phyloP scores from a whole-genome alignment of 768 basidiomycete species.

The Harrya chromipes region DNA sequence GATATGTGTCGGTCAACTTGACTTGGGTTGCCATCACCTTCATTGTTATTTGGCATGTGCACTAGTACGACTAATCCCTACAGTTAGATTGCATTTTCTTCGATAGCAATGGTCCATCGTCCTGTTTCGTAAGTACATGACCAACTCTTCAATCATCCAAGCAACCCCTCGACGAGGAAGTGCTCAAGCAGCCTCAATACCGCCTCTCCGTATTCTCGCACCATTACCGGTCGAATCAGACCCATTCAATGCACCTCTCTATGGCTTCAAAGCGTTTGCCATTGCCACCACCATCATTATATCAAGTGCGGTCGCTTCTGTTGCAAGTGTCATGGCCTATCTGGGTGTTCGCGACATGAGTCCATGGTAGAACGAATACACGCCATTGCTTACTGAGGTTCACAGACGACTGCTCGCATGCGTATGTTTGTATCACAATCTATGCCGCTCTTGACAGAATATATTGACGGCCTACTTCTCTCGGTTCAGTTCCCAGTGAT shows the following conservation, averaged over 20 bases:
- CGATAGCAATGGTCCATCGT: too few relatives aligned
- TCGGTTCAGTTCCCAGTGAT: slow-evolving; percentile 13
- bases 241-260: slow-evolving; percentile 48
- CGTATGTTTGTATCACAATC: slow-evolving; percentile 43
- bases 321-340: slow-evolving; percentile 48
- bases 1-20: too few relatives aligned
- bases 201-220: too few relatives aligned
- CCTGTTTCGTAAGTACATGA: too few relatives aligned
- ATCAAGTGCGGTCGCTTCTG: slow-evolving; percentile 41
- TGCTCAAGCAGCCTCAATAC: too few relatives aligned
- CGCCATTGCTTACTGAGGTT: background rate
- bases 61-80: too few relatives aligned
- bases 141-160: too few relatives aligned
- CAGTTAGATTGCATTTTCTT: too few relatives aligned
- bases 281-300: slow-evolving; percentile 62
- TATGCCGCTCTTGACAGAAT: slow-evolving; percentile 53
- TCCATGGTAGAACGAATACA: background rate
- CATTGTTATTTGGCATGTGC: too few relatives aligned
- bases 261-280: slow-evolving; percentile 60
- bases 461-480: slow-evolving; percentile 40
- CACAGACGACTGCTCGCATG: slow-evolving; percentile 53
- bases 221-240: slow-evolving; percentile 15
- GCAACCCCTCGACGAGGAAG: too few relatives aligned
- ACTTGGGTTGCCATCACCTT: too few relatives aligned
- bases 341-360: slow-evolving; percentile 55